Evolutionary conservation across 495 filamentous ascomycete species (phyloP), one percentile per base, ranked within the genome.

Genomic region (Trichocladium uniseriatum): DNA sequence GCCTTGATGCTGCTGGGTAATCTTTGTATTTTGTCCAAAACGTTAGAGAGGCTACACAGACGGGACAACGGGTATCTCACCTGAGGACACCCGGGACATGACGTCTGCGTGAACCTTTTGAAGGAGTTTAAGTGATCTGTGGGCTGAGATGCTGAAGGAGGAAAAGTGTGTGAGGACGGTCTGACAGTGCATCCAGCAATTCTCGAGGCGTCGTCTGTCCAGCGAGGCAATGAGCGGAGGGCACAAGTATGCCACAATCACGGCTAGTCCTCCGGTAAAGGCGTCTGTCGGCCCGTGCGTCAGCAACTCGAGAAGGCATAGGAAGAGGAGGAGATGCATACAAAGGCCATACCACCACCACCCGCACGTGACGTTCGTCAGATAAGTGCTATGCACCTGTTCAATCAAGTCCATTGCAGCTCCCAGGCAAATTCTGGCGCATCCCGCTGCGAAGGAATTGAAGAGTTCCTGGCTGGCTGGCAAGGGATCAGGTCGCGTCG

Each of bases 331-430:
- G 11, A 20, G 11, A 20, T 6, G 49, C 67, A n/a, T 57, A 73
- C 70, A 75, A 15, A 72, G 67, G 2, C 63, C 67, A 55, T 70
- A 70, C 48, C 70, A 74, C 69, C 72, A 75, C 72, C 72, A 75
- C 4, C 70, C 63, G 31, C 66, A 67, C 13, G 71, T 69, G 4
- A 53, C 42, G 5, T 58, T 53, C 3, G 71, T 71, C 15, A 45
- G 54, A 38, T 71, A 71, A 6, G 69, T 71, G 13, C 59, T 48
- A 40, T 67, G 57, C 3, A 72, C 56, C 11, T 69, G 55, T 1
- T 63, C 65, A 3, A 71, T 61, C 1, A 75, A 51, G 18, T 73
- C 68, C 18, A 69, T 57, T 2, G 70, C 72, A 7, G 69, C 54
- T 4, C 38, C 48, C 1, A 72, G 62, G 49, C 72, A 75, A 5